Percentiles rank a stretch among this genome's conserved stretches.
Evolutionary conservation across 768 basidiomycete species (phyloP).

Genomic region (Boletus fagicola): DNA sequence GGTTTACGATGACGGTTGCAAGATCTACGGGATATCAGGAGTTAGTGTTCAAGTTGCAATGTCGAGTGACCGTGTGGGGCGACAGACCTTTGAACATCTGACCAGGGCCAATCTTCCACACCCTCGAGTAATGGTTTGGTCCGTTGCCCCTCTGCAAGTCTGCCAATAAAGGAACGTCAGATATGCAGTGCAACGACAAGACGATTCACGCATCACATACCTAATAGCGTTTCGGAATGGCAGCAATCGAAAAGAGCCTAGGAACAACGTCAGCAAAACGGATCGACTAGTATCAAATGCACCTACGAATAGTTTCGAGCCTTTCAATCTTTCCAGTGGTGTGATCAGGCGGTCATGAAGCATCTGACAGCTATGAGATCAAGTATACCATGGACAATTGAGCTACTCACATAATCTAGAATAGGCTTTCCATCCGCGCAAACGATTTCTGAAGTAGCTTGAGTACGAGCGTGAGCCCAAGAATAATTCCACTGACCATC

Average conservation of each 20-base stretch:
- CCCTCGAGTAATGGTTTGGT: conserved; percentile 18
- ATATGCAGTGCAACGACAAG: not conserved
- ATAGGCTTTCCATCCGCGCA: conserved; percentile 20
- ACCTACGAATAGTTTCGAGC: conserved; percentile 22
- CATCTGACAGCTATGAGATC: conserved; percentile 9
- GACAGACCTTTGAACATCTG: conserved; percentile 16
- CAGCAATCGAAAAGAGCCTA: conserved; percentile 33
- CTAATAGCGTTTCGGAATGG: conserved; percentile 28
- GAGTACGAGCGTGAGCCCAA: not conserved
- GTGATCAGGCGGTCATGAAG: conserved; percentile 21
- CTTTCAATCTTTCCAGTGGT: conserved; percentile 20
- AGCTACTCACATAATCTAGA: conserved; percentile 21
- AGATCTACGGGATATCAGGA: conserved; percentile 2
- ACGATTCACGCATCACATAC: conserved; percentile 7
- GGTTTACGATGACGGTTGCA: not conserved
- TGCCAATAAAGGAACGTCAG: not conserved
- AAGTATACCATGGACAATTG: not conserved
- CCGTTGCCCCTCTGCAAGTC: conserved; percentile 17
- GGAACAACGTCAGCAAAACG: not conserved
- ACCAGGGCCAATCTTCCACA: conserved; percentile 14
- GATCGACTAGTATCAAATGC: not conserved
- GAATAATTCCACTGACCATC: conserved; percentile 37
- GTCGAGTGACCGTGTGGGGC: not conserved
- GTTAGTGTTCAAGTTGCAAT: not conserved
- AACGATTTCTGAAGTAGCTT: conserved; percentile 19